A percentile compares a stretch with the other conserved stretches of the same genome.
phyloP scores from a whole-genome alignment of 305 asterid genomes.

The Nicotiana rustica region DNA sequence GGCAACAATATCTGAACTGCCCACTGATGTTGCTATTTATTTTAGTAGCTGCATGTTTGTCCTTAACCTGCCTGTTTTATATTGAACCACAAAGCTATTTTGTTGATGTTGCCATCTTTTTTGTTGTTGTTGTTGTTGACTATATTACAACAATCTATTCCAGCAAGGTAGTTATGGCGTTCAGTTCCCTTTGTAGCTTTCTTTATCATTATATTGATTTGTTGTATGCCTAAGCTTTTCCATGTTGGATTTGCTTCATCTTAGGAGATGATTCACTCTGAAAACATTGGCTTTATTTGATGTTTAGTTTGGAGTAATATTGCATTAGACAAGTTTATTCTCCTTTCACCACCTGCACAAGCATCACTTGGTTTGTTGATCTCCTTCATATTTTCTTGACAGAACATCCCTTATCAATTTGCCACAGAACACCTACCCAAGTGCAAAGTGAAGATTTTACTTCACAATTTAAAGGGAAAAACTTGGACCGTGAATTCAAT shows the following conservation, averaged over 20 bases:
- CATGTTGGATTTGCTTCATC: conserved; percentile 30
- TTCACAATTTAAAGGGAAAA: conserved; percentile 77
- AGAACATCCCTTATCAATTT: conserved; percentile 93
- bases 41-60: neutral
- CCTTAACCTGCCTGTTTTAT: neutral
- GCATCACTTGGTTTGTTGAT: conserved; percentile 28
- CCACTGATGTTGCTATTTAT: neutral
- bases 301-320: conserved; percentile 16
- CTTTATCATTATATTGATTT: neutral
- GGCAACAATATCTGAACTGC: conserved; percentile 21
- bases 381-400: conserved; percentile 44
- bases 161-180: neutral
- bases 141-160: neutral
- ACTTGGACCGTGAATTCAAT: conserved; percentile 89
- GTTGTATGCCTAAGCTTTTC: conserved; percentile 5
- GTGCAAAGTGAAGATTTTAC: conserved; percentile 83
- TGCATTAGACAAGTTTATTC: conserved; percentile 12
- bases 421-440: conserved; percentile 85
- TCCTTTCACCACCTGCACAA: conserved; percentile 1
- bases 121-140: conserved; percentile 19
- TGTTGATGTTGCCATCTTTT: neutral
- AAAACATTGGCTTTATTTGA: conserved; percentile 16
- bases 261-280: conserved; percentile 20
- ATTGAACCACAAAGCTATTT: neutral
- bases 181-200: neutral